phyloP scores from a whole-genome alignment of 2,329 filamentous ascomycete genomes.

The Fusarium albosuccineum region DNA sequence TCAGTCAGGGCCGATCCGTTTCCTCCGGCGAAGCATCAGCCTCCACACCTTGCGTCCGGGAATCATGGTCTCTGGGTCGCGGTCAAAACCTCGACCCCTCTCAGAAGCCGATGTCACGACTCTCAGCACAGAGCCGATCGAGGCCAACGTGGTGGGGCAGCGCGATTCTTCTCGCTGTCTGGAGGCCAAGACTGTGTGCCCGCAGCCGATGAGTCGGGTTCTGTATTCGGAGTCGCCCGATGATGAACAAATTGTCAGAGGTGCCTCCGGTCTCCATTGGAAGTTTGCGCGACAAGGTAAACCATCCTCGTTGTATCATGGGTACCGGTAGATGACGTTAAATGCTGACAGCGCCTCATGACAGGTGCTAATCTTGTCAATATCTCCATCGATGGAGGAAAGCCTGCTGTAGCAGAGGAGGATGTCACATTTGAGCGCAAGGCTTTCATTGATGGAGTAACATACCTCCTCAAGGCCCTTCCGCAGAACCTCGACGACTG shows the following conservation, averaged over 20 bases:
- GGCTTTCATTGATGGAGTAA: constrained; percentile 73
- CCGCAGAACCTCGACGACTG: constrained; percentile 68
- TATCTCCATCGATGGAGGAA: constrained; percentile 46
- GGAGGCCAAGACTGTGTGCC: constrained; percentile 16
- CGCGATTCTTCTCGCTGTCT: constrained; percentile 6
- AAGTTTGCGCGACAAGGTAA: constrained; percentile 52
- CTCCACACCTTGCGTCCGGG: constrained; percentile 44
- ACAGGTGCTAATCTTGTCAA: constrained; percentile 46
- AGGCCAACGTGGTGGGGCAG: constrained; percentile 30
- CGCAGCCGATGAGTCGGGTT: constrained; percentile 42
- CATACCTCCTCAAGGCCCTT: constrained; percentile 73
- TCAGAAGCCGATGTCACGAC: constrained; percentile 37
- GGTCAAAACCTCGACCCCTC: constrained; percentile 33
- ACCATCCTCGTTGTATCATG: not conserved
- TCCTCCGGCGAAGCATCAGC: constrained; percentile 58
- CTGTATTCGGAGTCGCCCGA: constrained; percentile 43
- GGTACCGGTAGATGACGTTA: not conserved
- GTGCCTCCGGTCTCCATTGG: constrained; percentile 51
- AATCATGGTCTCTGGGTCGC: constrained; percentile 25
- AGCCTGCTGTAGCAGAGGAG: constrained; percentile 41
- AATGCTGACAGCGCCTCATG: constrained; percentile 13
- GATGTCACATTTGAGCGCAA: constrained; percentile 61
- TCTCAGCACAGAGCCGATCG: constrained; percentile 23
- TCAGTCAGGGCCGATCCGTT: constrained; percentile 64
- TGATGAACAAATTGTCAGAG: constrained; percentile 40